Percentiles rank a stretch among this genome's conserved stretches.
phyloP scores from a whole-genome alignment of 2,329 filamentous ascomycete species.

The Microdochium nivale region DNA sequence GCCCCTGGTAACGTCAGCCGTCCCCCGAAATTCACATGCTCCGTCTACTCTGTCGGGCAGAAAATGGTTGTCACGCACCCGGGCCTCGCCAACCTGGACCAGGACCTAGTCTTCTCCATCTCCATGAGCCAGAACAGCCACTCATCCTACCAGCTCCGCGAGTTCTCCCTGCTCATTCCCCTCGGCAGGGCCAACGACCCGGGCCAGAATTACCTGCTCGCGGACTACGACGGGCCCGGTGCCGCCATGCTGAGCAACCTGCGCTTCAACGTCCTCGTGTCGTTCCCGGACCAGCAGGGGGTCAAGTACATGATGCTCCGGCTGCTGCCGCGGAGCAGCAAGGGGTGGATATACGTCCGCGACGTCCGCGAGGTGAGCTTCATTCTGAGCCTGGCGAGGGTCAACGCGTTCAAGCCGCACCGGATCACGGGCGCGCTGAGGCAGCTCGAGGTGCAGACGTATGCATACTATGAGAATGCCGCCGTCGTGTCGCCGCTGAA shows the following conservation, averaged over 20 bases:
- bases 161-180: slow-evolving; percentile 1
- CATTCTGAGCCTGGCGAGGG: background rate
- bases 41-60: too few species aligned
- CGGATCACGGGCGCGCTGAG: too few species aligned
- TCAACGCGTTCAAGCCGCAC: too few species aligned
- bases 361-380: background rate
- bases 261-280: slow-evolving; percentile 9
- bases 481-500: too few species aligned
- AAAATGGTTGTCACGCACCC: too few species aligned
- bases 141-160: too few species aligned
- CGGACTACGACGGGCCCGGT: slow-evolving; percentile 5
- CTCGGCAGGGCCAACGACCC: slow-evolving; percentile 2
- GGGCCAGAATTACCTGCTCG: slow-evolving; percentile 4
- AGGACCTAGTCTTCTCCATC: slow-evolving; percentile 9
- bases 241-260: slow-evolving; percentile 10
- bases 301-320: background rate
- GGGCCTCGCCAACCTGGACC: too few species aligned
- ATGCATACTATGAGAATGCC: too few species aligned
- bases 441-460: too few species aligned
- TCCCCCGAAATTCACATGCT: too few species aligned
- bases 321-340: background rate
- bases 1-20: too few species aligned
- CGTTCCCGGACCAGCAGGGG: background rate
- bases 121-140: too few species aligned
- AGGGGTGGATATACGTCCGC: background rate